phyloP scores from a whole-genome alignment of 129 eudicot species.

The Artemisia tridentata region DNA sequence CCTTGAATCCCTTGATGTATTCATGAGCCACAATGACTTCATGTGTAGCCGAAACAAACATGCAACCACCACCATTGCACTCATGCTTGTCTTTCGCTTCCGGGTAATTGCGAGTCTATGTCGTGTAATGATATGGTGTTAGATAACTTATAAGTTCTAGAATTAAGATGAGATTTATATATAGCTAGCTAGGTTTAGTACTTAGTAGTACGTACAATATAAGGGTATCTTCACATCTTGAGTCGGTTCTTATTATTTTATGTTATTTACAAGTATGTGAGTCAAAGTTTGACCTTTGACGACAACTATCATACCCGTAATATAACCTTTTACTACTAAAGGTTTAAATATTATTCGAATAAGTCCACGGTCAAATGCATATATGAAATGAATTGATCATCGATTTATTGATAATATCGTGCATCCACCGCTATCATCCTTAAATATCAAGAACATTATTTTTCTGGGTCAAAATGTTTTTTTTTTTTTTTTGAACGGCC shows the following conservation, averaged over 20 bases:
- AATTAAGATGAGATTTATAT: neutral
- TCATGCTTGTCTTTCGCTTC: neutral
- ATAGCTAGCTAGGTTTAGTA: constrained; percentile 1
- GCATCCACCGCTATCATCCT: too few species aligned
- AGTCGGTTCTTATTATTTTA: neutral
- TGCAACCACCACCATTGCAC: constrained; percentile 14
- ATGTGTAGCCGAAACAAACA: constrained; percentile 12
- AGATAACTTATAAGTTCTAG: neutral
- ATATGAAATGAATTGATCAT: neutral
- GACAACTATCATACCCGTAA: constrained; percentile 3
- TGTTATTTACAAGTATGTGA: neutral
- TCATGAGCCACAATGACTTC: neutral
- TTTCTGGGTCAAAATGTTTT: too few species aligned
- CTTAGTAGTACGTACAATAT: constrained; percentile 3
- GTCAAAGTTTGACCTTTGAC: constrained; percentile 21
- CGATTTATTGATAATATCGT: too few species aligned
- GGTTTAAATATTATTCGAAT: constrained; percentile 12
- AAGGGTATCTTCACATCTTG: constrained; percentile 2
- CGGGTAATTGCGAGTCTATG: neutral
- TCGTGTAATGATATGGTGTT: neutral
- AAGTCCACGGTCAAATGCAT: neutral
- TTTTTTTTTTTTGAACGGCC: too few species aligned
- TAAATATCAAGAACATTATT: too few species aligned
- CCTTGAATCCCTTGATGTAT: neutral
- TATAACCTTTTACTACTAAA: constrained; percentile 18